Conservation (phyloP, 257 asterid genomes). For the Rehmannia glutinosa region DNA sequence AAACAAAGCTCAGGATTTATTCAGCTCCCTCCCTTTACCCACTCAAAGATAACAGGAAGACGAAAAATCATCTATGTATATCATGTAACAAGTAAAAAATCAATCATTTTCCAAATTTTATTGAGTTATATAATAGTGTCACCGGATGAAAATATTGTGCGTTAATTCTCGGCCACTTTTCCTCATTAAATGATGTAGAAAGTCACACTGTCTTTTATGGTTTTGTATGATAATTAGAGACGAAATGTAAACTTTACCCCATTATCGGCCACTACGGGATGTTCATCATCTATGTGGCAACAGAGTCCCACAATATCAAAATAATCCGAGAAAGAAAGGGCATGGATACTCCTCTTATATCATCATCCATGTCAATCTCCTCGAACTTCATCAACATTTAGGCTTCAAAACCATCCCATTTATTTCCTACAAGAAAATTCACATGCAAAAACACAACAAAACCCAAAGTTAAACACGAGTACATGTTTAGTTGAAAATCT, state of each 20-base stretch:
- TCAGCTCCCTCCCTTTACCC: background rate
- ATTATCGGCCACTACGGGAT: conserved; percentile 73
- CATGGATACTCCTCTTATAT: conserved; percentile 70
- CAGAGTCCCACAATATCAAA: conserved; percentile 78
- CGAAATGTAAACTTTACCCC: conserved; percentile 45
- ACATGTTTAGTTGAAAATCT: background rate
- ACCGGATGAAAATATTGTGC: background rate
- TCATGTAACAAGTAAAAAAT: background rate
- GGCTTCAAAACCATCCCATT: conserved; percentile 65
- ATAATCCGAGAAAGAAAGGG: conserved; percentile 73
- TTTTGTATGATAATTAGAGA: background rate
- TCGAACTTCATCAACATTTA: conserved; percentile 81
- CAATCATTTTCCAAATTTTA: background rate
- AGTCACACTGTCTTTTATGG: too few species aligned
- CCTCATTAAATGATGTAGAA: background rate
- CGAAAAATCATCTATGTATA: background rate
- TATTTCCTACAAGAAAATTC: conserved; percentile 34
- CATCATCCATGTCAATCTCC: conserved; percentile 72
- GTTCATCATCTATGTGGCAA: conserved; percentile 89
- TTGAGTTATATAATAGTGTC: background rate
- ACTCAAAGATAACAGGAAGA: conserved; percentile 2
- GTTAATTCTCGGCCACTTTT: background rate
- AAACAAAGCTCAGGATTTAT: too few species aligned
- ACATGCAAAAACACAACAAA: conserved; percentile 1
- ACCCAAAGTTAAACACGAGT: background rate